phyloP scores from a whole-genome alignment of 148 eudicot genomes.

The Chenopodium suecicum region DNA sequence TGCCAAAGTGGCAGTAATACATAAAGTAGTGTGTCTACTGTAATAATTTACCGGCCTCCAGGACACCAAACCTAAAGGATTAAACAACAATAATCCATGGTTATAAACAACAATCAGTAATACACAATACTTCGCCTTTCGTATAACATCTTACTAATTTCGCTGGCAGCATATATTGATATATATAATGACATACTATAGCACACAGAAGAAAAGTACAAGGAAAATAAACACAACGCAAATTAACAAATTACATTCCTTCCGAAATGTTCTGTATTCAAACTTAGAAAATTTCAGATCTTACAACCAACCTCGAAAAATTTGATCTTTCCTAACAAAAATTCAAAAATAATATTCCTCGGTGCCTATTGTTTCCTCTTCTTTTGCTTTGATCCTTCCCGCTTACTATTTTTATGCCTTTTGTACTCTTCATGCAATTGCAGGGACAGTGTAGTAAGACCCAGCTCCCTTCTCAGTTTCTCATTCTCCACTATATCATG shows the following conservation, averaged over 20 bases:
- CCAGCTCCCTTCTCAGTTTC: slow-evolving; percentile 59
- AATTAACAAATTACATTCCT: background rate
- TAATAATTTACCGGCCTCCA: too few relatives aligned
- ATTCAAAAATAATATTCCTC: background rate
- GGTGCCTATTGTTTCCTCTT: slow-evolving; percentile 6
- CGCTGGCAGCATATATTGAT: too few relatives aligned
- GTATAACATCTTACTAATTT: background rate
- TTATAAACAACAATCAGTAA: too few relatives aligned
- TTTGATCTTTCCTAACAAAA: background rate
- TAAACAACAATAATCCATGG: too few relatives aligned
- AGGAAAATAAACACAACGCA: background rate
- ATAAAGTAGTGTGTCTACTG: too few relatives aligned
- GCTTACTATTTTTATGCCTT: slow-evolving; percentile 34
- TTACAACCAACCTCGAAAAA: background rate
- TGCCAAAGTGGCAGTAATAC: too few relatives aligned
- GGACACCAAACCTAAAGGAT: too few relatives aligned
- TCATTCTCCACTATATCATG: slow-evolving; percentile 59
- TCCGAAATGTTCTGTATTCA: background rate
- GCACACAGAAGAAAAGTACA: background rate
- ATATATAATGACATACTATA: too few relatives aligned
- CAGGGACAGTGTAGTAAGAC: slow-evolving; percentile 39
- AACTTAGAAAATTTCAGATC: background rate
- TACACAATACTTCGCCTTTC: background rate
- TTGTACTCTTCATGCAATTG: slow-evolving; percentile 55
- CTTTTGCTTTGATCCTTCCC: slow-evolving; percentile 4